These are phyloP conservation scores for Oenanthe javanica DNA, from an alignment of 140 eudicot genomes.

Conservation along the genomic window DNA sequence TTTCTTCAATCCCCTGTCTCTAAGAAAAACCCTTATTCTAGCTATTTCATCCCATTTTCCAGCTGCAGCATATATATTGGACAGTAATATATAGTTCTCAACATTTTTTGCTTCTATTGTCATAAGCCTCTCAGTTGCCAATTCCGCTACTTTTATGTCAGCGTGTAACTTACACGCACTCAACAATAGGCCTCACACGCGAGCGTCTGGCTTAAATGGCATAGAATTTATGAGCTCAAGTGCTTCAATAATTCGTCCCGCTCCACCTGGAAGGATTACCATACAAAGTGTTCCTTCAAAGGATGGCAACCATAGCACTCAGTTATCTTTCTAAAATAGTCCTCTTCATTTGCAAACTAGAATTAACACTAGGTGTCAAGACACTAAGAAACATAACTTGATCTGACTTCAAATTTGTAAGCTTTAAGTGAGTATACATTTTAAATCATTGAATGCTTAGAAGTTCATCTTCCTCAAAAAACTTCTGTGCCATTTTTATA, in stretches of 20 bases:
- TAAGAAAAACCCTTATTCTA: constrained; percentile 6
- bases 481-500: constrained; percentile 20
- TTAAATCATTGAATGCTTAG: constrained; percentile 1
- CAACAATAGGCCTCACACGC: constrained; percentile 30
- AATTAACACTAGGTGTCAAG: constrained; percentile 24
- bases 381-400: constrained; percentile 24
- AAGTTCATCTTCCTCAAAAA: constrained; percentile 10
- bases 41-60: constrained; percentile 17
- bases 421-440: constrained; percentile 12
- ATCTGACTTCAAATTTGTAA: constrained; percentile 21
- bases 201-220: constrained; percentile 30
- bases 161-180: constrained; percentile 28
- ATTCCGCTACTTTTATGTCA: constrained; percentile 5
- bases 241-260: constrained; percentile 33
- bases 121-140: constrained; percentile 16
- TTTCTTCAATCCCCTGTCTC: constrained; percentile 16
- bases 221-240: constrained; percentile 20
- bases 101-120: constrained; percentile 11
- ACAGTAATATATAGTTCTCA: constrained; percentile 11
- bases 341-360: constrained; percentile 28
- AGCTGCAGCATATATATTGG: constrained; percentile 21
- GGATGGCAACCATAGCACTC: constrained; percentile 21
- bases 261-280: constrained; percentile 40
- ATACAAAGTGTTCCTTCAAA: constrained; percentile 33
- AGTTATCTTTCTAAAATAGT: constrained; percentile 22